Percentiles rank a stretch among this genome's conserved stretches.
Conservation (phyloP, 495 filamentous ascomycete genomes). For the Lepraria neglecta region DNA sequence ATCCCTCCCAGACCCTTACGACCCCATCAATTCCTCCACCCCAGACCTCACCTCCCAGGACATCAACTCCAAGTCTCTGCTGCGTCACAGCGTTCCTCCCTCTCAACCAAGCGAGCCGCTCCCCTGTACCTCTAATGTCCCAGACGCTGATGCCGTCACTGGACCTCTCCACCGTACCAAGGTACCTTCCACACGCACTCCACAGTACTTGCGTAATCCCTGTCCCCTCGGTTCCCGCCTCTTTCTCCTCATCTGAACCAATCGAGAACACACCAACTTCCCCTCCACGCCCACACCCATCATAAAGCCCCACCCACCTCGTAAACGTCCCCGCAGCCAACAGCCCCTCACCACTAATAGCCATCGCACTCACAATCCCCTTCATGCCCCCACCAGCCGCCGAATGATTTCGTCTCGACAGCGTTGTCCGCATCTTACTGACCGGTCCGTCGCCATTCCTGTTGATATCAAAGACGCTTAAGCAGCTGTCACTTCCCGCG, state of each 20-base stretch:
- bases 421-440: conserved; percentile 60
- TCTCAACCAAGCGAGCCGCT: conserved; percentile 60
- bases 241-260: conserved; percentile 32
- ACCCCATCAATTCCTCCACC: conserved; percentile 74
- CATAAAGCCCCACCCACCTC: conserved; percentile 71
- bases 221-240: conserved; percentile 44
- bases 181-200: conserved; percentile 81
- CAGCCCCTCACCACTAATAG: conserved; percentile 46
- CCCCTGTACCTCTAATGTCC: conserved; percentile 69
- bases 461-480: conserved; percentile 73
- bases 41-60: conserved; percentile 51
- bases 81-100: conserved; percentile 67
- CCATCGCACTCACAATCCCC: conserved; percentile 69
- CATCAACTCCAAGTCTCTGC: conserved; percentile 72
- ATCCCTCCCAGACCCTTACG: conserved; percentile 69
- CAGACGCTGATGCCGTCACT: conserved; percentile 70
- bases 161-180: conserved; percentile 79
- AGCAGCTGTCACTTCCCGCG: conserved; percentile 64
- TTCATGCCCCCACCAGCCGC: conserved; percentile 74
- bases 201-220: conserved; percentile 72
- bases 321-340: conserved; percentile 81
- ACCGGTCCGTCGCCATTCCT: conserved; percentile 59
- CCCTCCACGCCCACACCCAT: conserved; percentile 56
- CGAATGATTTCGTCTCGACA: conserved; percentile 60
- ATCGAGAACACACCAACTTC: conserved; percentile 60